Percentiles rank a stretch among this genome's conserved stretches.
Evolutionary conservation across 2,329 filamentous ascomycete species (phyloP).

Genomic region (Exophiala spinifera): DNA sequence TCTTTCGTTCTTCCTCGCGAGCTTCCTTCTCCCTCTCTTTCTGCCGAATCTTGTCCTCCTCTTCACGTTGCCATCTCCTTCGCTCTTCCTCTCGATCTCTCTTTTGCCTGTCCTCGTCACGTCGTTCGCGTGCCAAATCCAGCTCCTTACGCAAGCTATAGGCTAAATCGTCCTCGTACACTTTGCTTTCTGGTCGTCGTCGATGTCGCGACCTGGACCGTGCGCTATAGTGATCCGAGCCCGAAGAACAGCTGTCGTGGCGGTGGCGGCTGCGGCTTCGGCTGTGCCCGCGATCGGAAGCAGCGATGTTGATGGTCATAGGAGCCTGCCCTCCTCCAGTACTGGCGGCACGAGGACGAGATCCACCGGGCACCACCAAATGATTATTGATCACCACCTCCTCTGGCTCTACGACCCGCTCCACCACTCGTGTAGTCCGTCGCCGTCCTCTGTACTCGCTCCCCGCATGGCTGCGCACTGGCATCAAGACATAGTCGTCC

Average conservation of each 20-base stretch:
- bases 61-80: constrained; percentile 23
- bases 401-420: constrained; percentile 4
- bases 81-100: constrained; percentile 29
- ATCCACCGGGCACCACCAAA: constrained; percentile 22
- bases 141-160: constrained; percentile 32
- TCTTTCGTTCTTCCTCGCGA: constrained; percentile 27
- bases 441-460: constrained; percentile 22
- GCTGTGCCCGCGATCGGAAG: constrained; percentile 14
- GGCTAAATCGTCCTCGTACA: constrained; percentile 33
- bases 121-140: constrained; percentile 38
- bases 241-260: constrained; percentile 15
- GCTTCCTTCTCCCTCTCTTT: constrained; percentile 38
- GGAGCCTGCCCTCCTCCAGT: constrained; percentile 22
- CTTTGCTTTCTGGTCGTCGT: constrained; percentile 34
- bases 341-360: constrained; percentile 25
- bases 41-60: constrained; percentile 26
- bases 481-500: constrained; percentile 24
- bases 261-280: constrained; percentile 20
- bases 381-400: constrained; percentile 25
- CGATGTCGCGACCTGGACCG: constrained; percentile 31
- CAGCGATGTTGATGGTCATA: constrained; percentile 23
- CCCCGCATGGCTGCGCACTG: constrained; percentile 16
- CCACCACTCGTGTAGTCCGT: background rate
- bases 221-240: constrained; percentile 13
- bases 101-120: constrained; percentile 44